These are phyloP conservation scores for Parsonsia alboflavescens DNA, from an alignment of 257 asterid genomes.

Conservation along the genomic window DNA sequence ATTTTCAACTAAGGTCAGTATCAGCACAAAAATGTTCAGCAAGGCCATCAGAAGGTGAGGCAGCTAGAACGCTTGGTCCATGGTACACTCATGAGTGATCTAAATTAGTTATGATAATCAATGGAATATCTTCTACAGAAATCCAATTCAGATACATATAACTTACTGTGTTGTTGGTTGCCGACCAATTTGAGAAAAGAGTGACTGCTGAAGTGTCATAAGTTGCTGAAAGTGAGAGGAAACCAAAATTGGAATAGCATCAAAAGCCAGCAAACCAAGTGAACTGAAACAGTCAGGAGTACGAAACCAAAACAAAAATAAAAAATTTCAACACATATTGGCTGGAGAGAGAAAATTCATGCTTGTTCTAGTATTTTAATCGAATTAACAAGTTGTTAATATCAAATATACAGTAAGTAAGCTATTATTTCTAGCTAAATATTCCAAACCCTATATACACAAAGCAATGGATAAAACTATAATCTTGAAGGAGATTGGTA, in stretches of 20 bases:
- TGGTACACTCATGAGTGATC: neutral
- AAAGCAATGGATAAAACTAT: neutral
- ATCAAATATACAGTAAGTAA: neutral
- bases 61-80: neutral
- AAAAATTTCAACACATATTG: neutral
- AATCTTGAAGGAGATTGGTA: neutral
- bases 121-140: neutral
- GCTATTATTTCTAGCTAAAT: neutral
- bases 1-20: neutral
- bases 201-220: constrained; percentile 37
- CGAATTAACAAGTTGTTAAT: neutral
- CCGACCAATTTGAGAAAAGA: constrained; percentile 41
- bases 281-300: neutral
- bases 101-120: neutral
- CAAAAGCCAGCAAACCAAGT: neutral
- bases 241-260: neutral
- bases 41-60: neutral
- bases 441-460: neutral
- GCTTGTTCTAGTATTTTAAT: neutral
- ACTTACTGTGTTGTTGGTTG: constrained; percentile 44
- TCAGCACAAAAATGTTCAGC: neutral
- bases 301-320: neutral
- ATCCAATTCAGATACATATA: neutral
- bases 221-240: constrained; percentile 38
- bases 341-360: neutral